Conservation (phyloP, 345 rosid genomes). For the Pugionium cornutum region DNA sequence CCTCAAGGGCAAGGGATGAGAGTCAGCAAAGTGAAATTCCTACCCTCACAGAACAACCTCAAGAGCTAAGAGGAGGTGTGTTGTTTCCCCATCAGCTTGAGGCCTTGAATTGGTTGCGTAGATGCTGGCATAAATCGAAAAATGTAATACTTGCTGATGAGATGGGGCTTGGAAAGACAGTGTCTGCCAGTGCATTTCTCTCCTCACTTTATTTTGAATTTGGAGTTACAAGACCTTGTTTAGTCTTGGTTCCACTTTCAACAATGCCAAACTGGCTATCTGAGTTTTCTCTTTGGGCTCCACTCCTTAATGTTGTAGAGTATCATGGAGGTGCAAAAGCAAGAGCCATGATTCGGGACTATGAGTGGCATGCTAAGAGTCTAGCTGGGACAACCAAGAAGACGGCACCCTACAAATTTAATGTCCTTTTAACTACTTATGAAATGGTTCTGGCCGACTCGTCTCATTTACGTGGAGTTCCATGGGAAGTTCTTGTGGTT, state of each 20-base stretch:
- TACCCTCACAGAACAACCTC: conserved; percentile 83
- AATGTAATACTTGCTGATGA: conserved; percentile 99
- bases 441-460: conserved; percentile 99
- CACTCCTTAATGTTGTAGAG: conserved; percentile 91
- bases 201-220: conserved; percentile 92
- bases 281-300: conserved; percentile 95
- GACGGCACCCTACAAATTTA: conserved; percentile 70
- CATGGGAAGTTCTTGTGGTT: conserved; percentile 99
- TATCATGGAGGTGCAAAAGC: conserved; percentile 99
- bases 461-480: conserved; percentile 94
- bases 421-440: conserved; percentile 96
- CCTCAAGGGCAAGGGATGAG: conserved; percentile 46
- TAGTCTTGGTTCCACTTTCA: conserved; percentile 98
- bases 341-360: conserved; percentile 83
- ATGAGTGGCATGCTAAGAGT: conserved; percentile 91
- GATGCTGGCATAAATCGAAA: conserved; percentile 91
- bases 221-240: conserved; percentile 84
- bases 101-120: conserved; percentile 98
- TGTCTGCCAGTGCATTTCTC: conserved; percentile 92
- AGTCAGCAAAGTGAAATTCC: conserved; percentile 66
- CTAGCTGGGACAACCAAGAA: conserved; percentile 53
- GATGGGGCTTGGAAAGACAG: conserved; percentile 99
- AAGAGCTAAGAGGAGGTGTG: conserved; percentile 85
- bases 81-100: conserved; percentile 99
- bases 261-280: conserved; percentile 99